A percentile compares a stretch with the other conserved stretches of the same genome.
phyloP scores from a whole-genome alignment of 2,329 filamentous ascomycete genomes.

The Aureobasidium sp. region DNA sequence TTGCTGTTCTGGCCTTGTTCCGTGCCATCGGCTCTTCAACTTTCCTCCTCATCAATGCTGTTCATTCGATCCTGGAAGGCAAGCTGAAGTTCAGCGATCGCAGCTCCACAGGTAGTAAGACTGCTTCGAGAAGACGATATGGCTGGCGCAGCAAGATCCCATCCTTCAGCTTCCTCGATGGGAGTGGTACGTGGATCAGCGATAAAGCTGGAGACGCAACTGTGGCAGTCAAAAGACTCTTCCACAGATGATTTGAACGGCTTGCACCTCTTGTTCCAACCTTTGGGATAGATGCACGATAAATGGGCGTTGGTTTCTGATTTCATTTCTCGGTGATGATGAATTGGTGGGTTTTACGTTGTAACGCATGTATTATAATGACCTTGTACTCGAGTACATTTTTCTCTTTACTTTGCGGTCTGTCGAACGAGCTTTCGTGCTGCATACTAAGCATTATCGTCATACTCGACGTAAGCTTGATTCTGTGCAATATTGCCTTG shows the following conservation, averaged over 20 bases:
- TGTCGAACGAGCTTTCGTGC: not conserved
- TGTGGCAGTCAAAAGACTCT: slow-evolving; percentile 23
- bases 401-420: not conserved
- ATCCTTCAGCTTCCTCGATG: not conserved
- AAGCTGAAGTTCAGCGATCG: slow-evolving; percentile 51
- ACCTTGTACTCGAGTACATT: not conserved
- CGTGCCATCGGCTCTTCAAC: slow-evolving; percentile 71
- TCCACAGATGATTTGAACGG: slow-evolving; percentile 8
- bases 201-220: slow-evolving; percentile 23
- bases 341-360: not conserved
- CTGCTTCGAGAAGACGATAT: slow-evolving; percentile 7
- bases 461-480: not conserved
- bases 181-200: slow-evolving; percentile 3
- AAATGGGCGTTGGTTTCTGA: not conserved
- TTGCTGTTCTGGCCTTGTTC: slow-evolving; percentile 79
- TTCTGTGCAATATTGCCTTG: not conserved
- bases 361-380: slow-evolving; percentile 8
- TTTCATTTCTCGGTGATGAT: not conserved
- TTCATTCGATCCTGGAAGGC: slow-evolving; percentile 82
- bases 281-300: not conserved
- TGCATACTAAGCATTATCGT: not conserved
- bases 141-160: slow-evolving; percentile 10
- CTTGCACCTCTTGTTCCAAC: not conserved
- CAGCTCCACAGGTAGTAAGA: slow-evolving; percentile 11
- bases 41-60: slow-evolving; percentile 72